These are phyloP conservation scores for Ceratopteris richardii DNA, from an alignment of 75 land plant genomes.

Conservation along the genomic window DNA sequence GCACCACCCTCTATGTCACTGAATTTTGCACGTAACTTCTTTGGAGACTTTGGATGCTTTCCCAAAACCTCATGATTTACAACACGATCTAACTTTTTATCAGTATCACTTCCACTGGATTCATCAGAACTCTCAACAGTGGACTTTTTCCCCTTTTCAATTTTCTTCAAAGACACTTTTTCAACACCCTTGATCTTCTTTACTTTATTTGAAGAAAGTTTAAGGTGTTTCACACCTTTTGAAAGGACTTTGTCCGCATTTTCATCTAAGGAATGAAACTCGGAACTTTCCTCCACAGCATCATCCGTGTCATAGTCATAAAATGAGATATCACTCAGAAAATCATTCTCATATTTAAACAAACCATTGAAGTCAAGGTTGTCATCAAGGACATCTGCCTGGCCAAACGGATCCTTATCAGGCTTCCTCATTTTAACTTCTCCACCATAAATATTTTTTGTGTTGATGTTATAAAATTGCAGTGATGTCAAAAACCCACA, in stretches of 20 bases:
- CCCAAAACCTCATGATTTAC: not conserved
- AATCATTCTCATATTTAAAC: constrained; percentile 1
- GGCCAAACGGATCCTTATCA: not conserved
- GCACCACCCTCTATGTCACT: not conserved
- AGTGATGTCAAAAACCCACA: not conserved
- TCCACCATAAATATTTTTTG: not conserved
- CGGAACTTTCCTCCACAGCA: not conserved
- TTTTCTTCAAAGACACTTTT: not conserved
- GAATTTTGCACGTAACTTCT: not conserved
- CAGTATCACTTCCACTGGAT: not conserved
- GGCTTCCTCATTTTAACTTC: not conserved
- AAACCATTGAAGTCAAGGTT: not conserved
- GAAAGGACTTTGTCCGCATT: not conserved
- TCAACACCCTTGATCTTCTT: not conserved
- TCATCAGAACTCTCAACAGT: not conserved
- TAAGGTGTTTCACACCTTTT: not conserved
- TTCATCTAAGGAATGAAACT: not conserved
- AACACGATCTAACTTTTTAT: not conserved
- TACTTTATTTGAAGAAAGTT: not conserved
- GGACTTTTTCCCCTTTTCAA: not conserved
- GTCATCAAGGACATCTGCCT: not conserved
- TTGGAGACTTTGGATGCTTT: not conserved
- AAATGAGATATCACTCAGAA: constrained; percentile 1
- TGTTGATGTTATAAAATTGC: not conserved
- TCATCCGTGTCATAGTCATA: not conserved